Percentiles rank a stretch among this genome's conserved stretches.
These are phyloP conservation scores for Phytomonas sp. DNA, from an alignment of 208 protist species.

Conservation along the genomic window DNA sequence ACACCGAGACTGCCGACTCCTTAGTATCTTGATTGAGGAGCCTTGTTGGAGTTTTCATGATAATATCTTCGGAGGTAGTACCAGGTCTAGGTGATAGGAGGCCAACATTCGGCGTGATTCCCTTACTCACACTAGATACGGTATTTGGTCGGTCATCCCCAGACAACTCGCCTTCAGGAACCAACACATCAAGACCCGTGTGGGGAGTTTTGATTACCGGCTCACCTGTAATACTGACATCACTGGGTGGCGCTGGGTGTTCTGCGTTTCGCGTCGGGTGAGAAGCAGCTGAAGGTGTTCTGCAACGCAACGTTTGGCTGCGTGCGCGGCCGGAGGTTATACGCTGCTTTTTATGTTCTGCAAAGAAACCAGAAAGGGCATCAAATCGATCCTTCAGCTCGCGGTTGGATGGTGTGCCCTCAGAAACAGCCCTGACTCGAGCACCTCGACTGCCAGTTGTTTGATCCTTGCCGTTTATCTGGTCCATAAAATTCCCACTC, in stretches of 20 bases:
- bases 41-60: background rate
- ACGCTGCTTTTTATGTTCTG: constrained; percentile 22
- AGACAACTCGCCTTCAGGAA: background rate
- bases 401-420: constrained; percentile 34
- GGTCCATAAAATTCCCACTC: background rate
- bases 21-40: background rate
- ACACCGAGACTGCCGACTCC: background rate
- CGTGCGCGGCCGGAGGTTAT: constrained; percentile 12
- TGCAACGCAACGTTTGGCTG: constrained; percentile 5
- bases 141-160: background rate
- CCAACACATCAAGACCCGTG: background rate
- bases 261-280: background rate
- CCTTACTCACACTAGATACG: background rate
- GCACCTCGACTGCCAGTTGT: background rate
- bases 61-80: background rate
- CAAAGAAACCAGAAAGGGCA: constrained; percentile 58
- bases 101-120: background rate
- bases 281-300: background rate
- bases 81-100: background rate
- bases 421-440: constrained; percentile 31
- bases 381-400: constrained; percentile 58
- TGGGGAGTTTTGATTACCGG: background rate
- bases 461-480: background rate
- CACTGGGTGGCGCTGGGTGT: background rate
- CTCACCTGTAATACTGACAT: background rate